Percentiles rank a stretch among this genome's conserved stretches.
These are phyloP conservation scores for Dalbergia cochinchinensis DNA, from an alignment of 306 rosid genomes.

Conservation along the genomic window DNA sequence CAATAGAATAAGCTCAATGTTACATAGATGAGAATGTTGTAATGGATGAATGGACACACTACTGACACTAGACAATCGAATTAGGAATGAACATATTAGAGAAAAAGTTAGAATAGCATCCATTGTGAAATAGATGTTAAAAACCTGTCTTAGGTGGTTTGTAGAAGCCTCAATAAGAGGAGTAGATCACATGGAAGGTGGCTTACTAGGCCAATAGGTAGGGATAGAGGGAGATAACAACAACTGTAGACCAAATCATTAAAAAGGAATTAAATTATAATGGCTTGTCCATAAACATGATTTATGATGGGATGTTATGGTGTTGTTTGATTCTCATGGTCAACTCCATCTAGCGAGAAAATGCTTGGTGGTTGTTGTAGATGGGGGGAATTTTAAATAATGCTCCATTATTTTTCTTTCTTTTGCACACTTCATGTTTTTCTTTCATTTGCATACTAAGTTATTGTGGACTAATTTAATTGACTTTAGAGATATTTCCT, in stretches of 20 bases:
- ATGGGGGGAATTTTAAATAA: slow-evolving; percentile 2
- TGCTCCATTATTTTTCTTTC: slow-evolving; percentile 19
- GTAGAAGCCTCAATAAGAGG: not conserved
- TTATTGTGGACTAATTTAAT: slow-evolving; percentile 9
- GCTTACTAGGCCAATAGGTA: too few relatives aligned
- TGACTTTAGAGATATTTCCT: slow-evolving; percentile 22
- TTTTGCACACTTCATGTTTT: not conserved
- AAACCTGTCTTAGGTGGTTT: not conserved
- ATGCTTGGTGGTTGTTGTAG: not conserved
- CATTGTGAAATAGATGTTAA: not conserved
- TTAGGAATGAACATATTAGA: not conserved
- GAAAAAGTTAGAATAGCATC: not conserved
- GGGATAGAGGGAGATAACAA: not conserved
- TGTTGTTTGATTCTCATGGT: not conserved
- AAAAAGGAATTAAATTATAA: not conserved
- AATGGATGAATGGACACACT: not conserved
- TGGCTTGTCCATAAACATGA: not conserved
- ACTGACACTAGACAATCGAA: not conserved
- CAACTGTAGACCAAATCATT: not conserved
- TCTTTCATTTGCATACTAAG: not conserved
- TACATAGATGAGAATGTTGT: not conserved
- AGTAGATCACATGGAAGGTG: too few relatives aligned
- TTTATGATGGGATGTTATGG: not conserved
- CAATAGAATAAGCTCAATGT: not conserved
- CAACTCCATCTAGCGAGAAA: not conserved